Evolutionary conservation across 2,329 filamentous ascomycete species (phyloP).

Genomic region (Catunica adiposa): DNA sequence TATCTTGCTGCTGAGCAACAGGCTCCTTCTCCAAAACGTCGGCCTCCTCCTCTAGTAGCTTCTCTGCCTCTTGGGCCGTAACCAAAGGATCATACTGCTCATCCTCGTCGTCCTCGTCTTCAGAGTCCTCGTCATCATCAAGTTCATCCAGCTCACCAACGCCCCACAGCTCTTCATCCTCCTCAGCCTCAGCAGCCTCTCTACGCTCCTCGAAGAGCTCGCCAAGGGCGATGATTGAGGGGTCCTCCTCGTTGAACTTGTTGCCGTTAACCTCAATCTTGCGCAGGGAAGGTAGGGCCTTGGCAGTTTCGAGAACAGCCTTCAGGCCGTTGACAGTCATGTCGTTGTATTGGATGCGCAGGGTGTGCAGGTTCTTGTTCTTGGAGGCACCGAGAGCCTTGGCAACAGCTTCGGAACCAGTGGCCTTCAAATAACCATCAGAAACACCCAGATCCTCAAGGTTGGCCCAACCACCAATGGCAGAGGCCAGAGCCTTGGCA

Average conservation of each 20-base stretch:
- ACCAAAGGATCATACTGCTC: slow-evolving; percentile 40
- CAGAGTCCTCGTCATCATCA: slow-evolving; percentile 50
- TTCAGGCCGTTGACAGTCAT: slow-evolving; percentile 64
- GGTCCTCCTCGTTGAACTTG: slow-evolving; percentile 77
- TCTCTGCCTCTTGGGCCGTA: slow-evolving; percentile 50
- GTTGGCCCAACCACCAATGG: slow-evolving; percentile 55
- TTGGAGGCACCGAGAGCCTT: slow-evolving; percentile 56
- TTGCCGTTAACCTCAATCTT: slow-evolving; percentile 93
- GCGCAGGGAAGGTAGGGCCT: slow-evolving; percentile 57
- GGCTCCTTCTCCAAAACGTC: slow-evolving; percentile 59
- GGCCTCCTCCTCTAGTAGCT: slow-evolving; percentile 46
- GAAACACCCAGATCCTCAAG: slow-evolving; percentile 75
- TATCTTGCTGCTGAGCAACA: slow-evolving; percentile 52
- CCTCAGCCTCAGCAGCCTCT: slow-evolving; percentile 49
- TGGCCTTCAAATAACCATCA: slow-evolving; percentile 67
- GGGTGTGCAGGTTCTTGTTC: slow-evolving; percentile 62
- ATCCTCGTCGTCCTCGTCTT: slow-evolving; percentile 53
- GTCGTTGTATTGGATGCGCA: slow-evolving; percentile 88
- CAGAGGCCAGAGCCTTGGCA: slow-evolving; percentile 59
- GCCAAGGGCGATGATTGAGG: slow-evolving; percentile 49
- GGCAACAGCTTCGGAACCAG: slow-evolving; percentile 59
- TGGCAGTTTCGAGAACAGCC: slow-evolving; percentile 51
- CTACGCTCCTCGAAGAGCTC: slow-evolving; percentile 62
- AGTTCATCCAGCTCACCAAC: slow-evolving; percentile 77
- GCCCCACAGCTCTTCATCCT: slow-evolving; percentile 64